These are phyloP conservation scores for Rhodotorula sp. DNA, from an alignment of 1,284 basidiomycete genomes.

Conservation along the genomic window DNA sequence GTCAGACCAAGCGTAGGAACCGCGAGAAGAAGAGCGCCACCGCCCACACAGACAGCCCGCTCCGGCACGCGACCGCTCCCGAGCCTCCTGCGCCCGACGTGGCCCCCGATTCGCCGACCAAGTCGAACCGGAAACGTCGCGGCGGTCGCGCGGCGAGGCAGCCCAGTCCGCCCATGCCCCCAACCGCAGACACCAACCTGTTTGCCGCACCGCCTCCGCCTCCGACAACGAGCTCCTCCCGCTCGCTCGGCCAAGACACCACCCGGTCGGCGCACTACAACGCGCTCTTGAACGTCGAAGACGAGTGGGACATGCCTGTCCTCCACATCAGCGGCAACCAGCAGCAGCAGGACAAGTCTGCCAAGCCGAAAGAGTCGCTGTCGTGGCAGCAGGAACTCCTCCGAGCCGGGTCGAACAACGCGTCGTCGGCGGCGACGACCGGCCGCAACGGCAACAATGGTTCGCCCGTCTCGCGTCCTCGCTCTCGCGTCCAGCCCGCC, in stretches of 20 bases:
- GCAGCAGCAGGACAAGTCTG: neutral
- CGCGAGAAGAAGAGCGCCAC: neutral
- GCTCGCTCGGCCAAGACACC: conserved; percentile 1
- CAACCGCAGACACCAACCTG: conserved; percentile 16
- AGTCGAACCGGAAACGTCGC: conserved; percentile 8
- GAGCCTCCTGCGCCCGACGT: neutral
- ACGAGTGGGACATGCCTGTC: conserved; percentile 39
- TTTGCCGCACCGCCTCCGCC: conserved; percentile 2
- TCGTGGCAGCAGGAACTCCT: conserved; percentile 40
- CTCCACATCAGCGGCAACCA: neutral
- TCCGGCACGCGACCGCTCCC: neutral
- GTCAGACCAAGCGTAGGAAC: neutral
- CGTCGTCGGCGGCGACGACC: neutral
- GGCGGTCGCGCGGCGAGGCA: conserved; percentile 12
- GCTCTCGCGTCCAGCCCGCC: conserved; percentile 10
- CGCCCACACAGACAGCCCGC: neutral
- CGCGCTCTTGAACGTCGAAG: conserved; percentile 7
- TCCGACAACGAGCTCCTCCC: conserved; percentile 19
- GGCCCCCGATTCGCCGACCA: neutral
- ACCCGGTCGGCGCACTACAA: neutral
- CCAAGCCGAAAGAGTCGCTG: conserved; percentile 19
- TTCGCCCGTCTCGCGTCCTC: conserved; percentile 1
- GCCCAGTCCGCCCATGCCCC: conserved; percentile 19
- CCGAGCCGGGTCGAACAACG: conserved; percentile 6
- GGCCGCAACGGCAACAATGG: neutral